A percentile compares a stretch with the other conserved stretches of the same genome.
Evolutionary conservation across 495 filamentous ascomycete genomes (phyloP).

Genomic region (Penicillium goetzii): DNA sequence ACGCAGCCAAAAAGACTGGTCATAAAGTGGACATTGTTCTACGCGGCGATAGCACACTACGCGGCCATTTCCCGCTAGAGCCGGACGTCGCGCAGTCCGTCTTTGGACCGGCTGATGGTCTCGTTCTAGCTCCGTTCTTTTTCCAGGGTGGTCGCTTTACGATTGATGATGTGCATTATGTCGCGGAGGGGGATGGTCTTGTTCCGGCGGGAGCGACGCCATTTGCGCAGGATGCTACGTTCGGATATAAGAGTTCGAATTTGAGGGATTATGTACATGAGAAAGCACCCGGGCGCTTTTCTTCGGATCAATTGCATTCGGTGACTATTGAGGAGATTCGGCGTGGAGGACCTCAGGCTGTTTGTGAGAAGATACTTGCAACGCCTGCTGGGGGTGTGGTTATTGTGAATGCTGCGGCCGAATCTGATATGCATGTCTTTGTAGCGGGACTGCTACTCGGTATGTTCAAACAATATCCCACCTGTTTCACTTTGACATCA

Average conservation of each 20-base stretch:
- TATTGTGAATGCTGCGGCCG: conserved; percentile 55
- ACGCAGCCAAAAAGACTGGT: conserved; percentile 41
- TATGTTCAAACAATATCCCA: conserved; percentile 10
- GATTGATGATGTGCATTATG: conserved; percentile 58
- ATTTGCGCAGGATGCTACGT: conserved; percentile 57
- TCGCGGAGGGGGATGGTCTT: conserved; percentile 48
- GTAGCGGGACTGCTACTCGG: conserved; percentile 49
- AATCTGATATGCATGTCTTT: conserved; percentile 57
- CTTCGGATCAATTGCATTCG: conserved; percentile 38
- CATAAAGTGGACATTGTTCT: conserved; percentile 54
- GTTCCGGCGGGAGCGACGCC: conserved; percentile 53
- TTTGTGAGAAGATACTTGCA: conserved; percentile 43
- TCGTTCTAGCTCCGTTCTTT: conserved; percentile 58
- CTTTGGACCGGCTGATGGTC: conserved; percentile 48
- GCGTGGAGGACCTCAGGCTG: conserved; percentile 38
- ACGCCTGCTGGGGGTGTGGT: conserved; percentile 44
- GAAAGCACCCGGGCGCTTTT: conserved; percentile 48
- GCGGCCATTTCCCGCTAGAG: conserved; percentile 58
- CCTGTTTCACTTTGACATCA: background rate
- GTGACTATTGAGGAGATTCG: conserved; percentile 52
- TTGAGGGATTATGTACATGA: conserved; percentile 55
- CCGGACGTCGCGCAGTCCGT: conserved; percentile 52
- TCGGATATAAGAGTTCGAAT: conserved; percentile 56
- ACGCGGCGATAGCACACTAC: conserved; percentile 55
- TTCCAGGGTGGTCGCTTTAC: conserved; percentile 57